Evolutionary conservation across 495 filamentous ascomycete species (phyloP).

Genomic region (Ascodesmis nigricans): DNA sequence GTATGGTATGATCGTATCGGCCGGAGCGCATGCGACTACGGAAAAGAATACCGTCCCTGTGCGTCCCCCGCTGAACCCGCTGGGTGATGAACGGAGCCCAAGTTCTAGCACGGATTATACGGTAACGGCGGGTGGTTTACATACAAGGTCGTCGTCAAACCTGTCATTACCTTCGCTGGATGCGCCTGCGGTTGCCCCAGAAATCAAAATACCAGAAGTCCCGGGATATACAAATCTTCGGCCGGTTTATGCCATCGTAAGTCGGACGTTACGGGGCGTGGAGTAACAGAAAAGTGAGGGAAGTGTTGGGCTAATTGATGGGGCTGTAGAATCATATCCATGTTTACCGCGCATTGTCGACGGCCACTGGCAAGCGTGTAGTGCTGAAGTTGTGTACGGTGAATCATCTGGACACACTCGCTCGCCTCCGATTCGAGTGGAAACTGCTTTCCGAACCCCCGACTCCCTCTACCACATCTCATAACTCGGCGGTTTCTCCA

Average conservation of each 20-base stretch:
- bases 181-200: background rate
- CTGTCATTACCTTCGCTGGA: slow-evolving; percentile 7
- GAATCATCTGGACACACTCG: slow-evolving; percentile 21
- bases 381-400: slow-evolving; percentile 20
- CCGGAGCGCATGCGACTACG: background rate
- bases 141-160: slow-evolving; percentile 2
- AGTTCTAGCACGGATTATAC: slow-evolving; percentile 4
- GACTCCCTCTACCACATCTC: slow-evolving; percentile 1
- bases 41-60: background rate
- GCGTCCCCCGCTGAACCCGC: background rate
- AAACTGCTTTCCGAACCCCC: slow-evolving; percentile 17
- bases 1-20: slow-evolving; percentile 7
- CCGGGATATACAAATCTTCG: slow-evolving; percentile 17
- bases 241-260: slow-evolving; percentile 19
- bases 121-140: slow-evolving; percentile 8
- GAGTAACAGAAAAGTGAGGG: slow-evolving; percentile 4
- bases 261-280: slow-evolving; percentile 4
- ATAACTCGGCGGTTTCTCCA: background rate
- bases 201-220: slow-evolving; percentile 11
- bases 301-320: slow-evolving; percentile 4
- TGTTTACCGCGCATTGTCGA: slow-evolving; percentile 18
- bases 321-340: slow-evolving; percentile 19
- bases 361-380: slow-evolving; percentile 15
- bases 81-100: background rate
- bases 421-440: slow-evolving; percentile 21